A percentile compares a stretch with the other conserved stretches of the same genome.
Conservation (phyloP, 169 alveolate species). For the Eimeria necatrix region DNA sequence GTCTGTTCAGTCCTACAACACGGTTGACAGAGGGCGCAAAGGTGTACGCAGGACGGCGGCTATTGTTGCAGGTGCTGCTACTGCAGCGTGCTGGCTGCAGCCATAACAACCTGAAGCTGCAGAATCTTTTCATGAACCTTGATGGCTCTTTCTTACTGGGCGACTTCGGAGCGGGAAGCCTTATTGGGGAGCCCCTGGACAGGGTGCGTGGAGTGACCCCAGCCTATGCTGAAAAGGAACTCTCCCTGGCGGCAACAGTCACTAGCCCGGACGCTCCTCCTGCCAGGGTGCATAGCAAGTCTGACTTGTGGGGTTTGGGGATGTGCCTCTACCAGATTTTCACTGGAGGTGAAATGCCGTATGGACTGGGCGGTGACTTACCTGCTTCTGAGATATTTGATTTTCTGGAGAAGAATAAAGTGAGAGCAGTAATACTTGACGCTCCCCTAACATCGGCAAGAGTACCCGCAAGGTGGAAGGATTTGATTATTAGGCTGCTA, state of each 20-base stretch:
- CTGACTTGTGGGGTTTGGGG: slow-evolving; percentile 8
- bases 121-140: not conserved
- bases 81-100: slow-evolving; percentile 19
- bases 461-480: not conserved
- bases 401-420: not conserved
- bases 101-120: slow-evolving; percentile 10
- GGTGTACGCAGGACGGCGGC: slow-evolving; percentile 7
- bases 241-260: not conserved
- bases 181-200: slow-evolving; percentile 13
- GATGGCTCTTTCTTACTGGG: slow-evolving; percentile 48
- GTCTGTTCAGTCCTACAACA: not conserved
- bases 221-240: not conserved
- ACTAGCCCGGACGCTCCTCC: not conserved
- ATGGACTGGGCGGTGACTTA: not conserved
- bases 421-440: not conserved
- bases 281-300: not conserved
- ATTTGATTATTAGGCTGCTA: not conserved
- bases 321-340: not conserved
- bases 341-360: not conserved
- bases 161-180: slow-evolving; percentile 19
- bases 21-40: not conserved
- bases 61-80: slow-evolving; percentile 34
- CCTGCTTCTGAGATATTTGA: not conserved
- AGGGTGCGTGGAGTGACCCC: not conserved
- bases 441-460: not conserved